A percentile compares a stretch with the other conserved stretches of the same genome.
These are phyloP conservation scores for Solanum pimpinellifolium DNA, from an alignment of 257 asterid genomes.

Conservation along the genomic window DNA sequence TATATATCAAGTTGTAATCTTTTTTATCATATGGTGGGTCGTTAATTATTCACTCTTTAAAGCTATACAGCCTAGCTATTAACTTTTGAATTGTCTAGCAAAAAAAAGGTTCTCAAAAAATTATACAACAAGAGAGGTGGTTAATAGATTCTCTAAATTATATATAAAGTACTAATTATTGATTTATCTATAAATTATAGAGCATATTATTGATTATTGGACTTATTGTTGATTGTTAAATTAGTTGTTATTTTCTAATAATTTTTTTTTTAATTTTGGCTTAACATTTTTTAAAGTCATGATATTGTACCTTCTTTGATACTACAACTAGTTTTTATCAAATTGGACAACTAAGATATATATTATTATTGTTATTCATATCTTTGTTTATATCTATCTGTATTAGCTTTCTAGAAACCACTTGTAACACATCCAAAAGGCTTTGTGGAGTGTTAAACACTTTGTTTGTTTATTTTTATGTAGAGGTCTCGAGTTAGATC, in stretches of 20 bases:
- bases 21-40: not conserved
- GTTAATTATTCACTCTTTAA: not conserved
- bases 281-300: not conserved
- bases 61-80: not conserved
- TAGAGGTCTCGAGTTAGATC: rapidly evolving
- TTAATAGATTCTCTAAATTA: not conserved
- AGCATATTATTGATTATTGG: not conserved
- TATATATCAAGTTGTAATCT: not conserved
- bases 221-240: not conserved
- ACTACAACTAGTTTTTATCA: not conserved
- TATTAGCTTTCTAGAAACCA: not conserved
- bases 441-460: not conserved
- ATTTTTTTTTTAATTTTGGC: not conserved
- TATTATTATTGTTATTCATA: not conserved
- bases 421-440: not conserved
- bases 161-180: not conserved
- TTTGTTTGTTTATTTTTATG: not conserved
- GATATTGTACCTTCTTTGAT: not conserved
- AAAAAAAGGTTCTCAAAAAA: not conserved
- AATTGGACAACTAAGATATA: not conserved
- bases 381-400: not conserved
- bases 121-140: not conserved
- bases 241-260: not conserved
- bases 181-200: not conserved
- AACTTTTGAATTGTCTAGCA: not conserved